Percentiles rank a stretch among this genome's conserved stretches.
Conservation (phyloP, 345 rosid species). For the Microthlaspi erraticum region DNA sequence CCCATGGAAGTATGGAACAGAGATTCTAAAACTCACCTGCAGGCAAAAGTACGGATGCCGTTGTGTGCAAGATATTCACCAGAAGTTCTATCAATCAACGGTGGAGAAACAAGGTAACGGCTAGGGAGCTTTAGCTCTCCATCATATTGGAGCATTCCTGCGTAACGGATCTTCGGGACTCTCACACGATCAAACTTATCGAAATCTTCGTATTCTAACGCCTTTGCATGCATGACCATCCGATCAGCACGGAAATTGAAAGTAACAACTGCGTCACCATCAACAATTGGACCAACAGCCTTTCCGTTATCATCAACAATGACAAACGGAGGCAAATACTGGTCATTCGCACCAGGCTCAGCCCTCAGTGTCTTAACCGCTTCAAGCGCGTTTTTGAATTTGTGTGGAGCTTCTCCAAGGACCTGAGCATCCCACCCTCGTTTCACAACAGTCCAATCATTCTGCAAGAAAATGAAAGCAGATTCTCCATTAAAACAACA, state of each 20-base stretch:
- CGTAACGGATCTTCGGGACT: constrained; percentile 76
- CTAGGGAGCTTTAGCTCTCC: constrained; percentile 94
- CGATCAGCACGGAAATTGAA: constrained; percentile 97
- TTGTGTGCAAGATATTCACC: constrained; percentile 92
- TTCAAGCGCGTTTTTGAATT: constrained; percentile 78
- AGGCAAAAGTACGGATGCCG: constrained; percentile 88
- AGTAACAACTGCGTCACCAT: constrained; percentile 97
- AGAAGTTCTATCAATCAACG: constrained; percentile 94
- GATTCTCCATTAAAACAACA: neutral
- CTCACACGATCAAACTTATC: constrained; percentile 93
- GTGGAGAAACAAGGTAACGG: constrained; percentile 92
- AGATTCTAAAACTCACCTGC: constrained; percentile 65
- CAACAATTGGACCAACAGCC: constrained; percentile 87
- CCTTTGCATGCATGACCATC: constrained; percentile 92
- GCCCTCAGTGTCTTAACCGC: constrained; percentile 84
- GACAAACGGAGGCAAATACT: constrained; percentile 91
- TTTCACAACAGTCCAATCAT: constrained; percentile 93
- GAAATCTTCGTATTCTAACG: constrained; percentile 85
- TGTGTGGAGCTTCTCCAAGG: constrained; percentile 96
- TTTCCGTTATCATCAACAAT: constrained; percentile 77
- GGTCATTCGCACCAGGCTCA: constrained; percentile 73
- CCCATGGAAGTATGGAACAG: neutral
- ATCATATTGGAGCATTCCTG: constrained; percentile 98
- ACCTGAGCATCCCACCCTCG: constrained; percentile 99
- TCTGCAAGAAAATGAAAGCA: constrained; percentile 49